phyloP scores from a whole-genome alignment of 345 rosid genomes.

The Ricinus communis region DNA sequence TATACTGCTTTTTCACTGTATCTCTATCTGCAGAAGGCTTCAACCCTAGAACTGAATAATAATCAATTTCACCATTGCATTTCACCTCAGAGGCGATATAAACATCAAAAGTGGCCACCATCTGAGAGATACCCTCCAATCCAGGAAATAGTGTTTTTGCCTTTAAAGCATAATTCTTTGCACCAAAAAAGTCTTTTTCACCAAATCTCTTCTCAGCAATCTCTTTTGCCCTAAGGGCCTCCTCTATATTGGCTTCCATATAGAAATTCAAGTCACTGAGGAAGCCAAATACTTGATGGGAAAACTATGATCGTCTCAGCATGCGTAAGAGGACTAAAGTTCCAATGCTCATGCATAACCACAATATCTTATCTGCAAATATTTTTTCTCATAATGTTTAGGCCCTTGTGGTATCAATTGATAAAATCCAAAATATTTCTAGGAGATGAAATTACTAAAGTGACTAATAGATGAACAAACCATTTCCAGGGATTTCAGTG shows the following conservation, averaged over 20 bases:
- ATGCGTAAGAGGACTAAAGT: constrained; percentile 27
- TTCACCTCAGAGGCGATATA: constrained; percentile 72
- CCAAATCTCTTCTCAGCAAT: constrained; percentile 80
- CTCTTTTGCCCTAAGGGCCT: constrained; percentile 83
- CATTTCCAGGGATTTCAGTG: constrained; percentile 12
- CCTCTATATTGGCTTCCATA: constrained; percentile 77
- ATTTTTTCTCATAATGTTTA: constrained; percentile 11
- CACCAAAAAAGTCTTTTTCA: constrained; percentile 74
- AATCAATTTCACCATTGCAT: constrained; percentile 67
- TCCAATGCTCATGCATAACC: constrained; percentile 30
- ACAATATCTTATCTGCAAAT: constrained; percentile 51
- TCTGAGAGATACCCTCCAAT: constrained; percentile 85
- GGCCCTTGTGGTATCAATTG: constrained; percentile 13
- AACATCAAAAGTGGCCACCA: constrained; percentile 94
- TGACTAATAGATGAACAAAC: constrained; percentile 11
- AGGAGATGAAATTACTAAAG: constrained; percentile 11
- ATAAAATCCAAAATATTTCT: constrained; percentile 25
- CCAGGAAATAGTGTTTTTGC: constrained; percentile 77
- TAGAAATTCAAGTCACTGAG: constrained; percentile 27
- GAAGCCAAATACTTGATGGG: constrained; percentile 27
- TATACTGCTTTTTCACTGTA: constrained; percentile 86
- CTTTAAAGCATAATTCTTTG: constrained; percentile 75
- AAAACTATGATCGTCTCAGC: constrained; percentile 37
- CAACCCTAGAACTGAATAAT: constrained; percentile 82
- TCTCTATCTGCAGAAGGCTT: constrained; percentile 85